phyloP scores from a whole-genome alignment of 345 rosid genomes.

The Rhodamnia argentea region DNA sequence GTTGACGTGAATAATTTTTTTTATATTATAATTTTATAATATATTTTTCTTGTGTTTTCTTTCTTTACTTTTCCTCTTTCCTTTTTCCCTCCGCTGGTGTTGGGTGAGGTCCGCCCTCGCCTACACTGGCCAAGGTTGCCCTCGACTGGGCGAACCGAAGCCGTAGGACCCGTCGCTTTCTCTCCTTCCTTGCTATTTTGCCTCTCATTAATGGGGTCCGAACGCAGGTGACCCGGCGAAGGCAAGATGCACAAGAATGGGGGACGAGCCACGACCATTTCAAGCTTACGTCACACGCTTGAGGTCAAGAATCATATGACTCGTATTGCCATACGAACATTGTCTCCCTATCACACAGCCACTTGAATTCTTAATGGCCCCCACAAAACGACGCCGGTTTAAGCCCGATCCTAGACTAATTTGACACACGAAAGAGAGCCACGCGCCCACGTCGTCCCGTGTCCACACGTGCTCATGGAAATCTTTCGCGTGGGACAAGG shows the following conservation, averaged over 20 bases:
- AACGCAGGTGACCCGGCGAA: neutral
- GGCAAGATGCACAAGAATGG: rapidly evolving
- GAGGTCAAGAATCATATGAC: neutral
- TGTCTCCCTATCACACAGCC: neutral
- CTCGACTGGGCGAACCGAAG: neutral
- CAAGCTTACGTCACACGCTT: neutral
- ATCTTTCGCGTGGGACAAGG: no score
- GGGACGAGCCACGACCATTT: neutral
- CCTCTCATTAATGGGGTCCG: neutral
- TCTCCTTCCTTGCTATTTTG: neutral
- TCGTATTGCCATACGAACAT: neutral
- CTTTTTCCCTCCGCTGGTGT: no score
- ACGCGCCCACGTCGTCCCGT: no score
- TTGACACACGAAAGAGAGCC: neutral
- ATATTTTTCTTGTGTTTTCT: no score
- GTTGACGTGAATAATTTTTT: no score
- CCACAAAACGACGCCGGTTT: neutral
- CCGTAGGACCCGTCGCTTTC: neutral
- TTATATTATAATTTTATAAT: no score
- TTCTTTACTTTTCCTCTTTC: no score
- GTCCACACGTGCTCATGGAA: no score
- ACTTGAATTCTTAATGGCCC: neutral
- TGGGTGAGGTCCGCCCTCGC: no score
- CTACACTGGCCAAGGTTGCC: no score
- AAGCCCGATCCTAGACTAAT: neutral